Percentiles rank a stretch among this genome's conserved stretches.
These are phyloP conservation scores for Penicillium egyptiacum DNA, from an alignment of 495 filamentous ascomycete genomes.

Conservation along the genomic window DNA sequence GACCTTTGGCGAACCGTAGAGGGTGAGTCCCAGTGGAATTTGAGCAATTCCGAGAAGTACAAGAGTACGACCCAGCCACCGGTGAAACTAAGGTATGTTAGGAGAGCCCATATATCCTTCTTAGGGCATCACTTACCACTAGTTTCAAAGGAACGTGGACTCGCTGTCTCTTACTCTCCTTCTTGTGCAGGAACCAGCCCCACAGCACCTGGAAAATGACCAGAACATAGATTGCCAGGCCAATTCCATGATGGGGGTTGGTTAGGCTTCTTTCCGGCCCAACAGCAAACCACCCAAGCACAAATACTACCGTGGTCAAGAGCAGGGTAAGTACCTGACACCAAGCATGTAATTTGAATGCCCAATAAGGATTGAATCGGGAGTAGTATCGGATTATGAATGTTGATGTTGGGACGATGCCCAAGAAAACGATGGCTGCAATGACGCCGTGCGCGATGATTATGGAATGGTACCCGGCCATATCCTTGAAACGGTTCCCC, in stretches of 20 bases:
- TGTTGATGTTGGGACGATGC: slow-evolving; percentile 76
- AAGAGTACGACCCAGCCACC: slow-evolving; percentile 78
- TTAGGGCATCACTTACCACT: slow-evolving; percentile 51
- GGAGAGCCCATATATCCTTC: neutral
- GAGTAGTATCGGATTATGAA: slow-evolving; percentile 75
- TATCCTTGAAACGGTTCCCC: slow-evolving; percentile 80
- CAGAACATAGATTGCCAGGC: slow-evolving; percentile 82
- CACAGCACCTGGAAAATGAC: slow-evolving; percentile 78
- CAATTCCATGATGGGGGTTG: slow-evolving; percentile 95
- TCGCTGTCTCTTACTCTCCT: slow-evolving; percentile 59
- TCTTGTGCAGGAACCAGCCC: slow-evolving; percentile 67
- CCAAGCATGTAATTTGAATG: slow-evolving; percentile 80
- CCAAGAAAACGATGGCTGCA: slow-evolving; percentile 83
- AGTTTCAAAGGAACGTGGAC: slow-evolving; percentile 64
- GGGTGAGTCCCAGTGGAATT: slow-evolving; percentile 82
- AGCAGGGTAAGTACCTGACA: slow-evolving; percentile 71
- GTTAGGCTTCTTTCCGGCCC: slow-evolving; percentile 66
- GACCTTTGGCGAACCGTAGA: slow-evolving; percentile 85
- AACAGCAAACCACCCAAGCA: slow-evolving; percentile 34
- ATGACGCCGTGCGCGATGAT: slow-evolving; percentile 83
- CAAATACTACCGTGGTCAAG: slow-evolving; percentile 30
- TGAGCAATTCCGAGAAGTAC: slow-evolving; percentile 81
- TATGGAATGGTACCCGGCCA: slow-evolving; percentile 73
- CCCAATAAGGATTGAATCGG: slow-evolving; percentile 58
- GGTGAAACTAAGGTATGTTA: slow-evolving; percentile 58